Conservation (phyloP, 2,329 filamentous ascomycete species). For the Lasiodiplodia theobromae region DNA sequence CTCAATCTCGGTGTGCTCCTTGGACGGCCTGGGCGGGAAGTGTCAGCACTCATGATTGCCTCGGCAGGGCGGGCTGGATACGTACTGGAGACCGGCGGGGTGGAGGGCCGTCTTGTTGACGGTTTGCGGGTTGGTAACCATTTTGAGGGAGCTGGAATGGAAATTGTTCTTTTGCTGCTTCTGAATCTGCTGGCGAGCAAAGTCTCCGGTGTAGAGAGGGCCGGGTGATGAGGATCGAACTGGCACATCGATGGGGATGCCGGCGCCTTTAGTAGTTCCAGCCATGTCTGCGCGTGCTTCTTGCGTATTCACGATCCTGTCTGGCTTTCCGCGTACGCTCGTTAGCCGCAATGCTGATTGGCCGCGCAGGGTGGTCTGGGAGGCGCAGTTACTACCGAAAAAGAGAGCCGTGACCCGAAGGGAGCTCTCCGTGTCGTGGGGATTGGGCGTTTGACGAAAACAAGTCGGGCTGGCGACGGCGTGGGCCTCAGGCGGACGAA, state of each 20-base stretch:
- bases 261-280: conserved; percentile 46
- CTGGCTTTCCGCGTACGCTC: conserved; percentile 22
- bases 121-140: conserved; percentile 46
- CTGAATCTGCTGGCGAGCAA: conserved; percentile 63
- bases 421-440: conserved; percentile 26
- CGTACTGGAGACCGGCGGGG: conserved; percentile 88
- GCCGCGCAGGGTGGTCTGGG: conserved; percentile 9
- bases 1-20: conserved; percentile 95
- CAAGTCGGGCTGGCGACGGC: conserved; percentile 21
- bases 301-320: conserved; percentile 29
- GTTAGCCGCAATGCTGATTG: conserved; percentile 26
- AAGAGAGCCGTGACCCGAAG: conserved; percentile 26
- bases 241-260: conserved; percentile 41
- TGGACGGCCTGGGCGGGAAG: conserved; percentile 35
- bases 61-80: conserved; percentile 40
- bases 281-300: conserved; percentile 37
- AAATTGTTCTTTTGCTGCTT: conserved; percentile 66
- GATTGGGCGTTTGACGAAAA: conserved; percentile 24
- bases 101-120: conserved; percentile 94
- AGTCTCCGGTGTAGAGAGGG: conserved; percentile 59
- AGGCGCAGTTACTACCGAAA: conserved; percentile 29
- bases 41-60: conserved; percentile 3
- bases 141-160: conserved; percentile 62
- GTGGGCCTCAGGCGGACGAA: conserved; percentile 31
- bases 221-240: conserved; percentile 49